phyloP scores from a whole-genome alignment of 495 filamentous ascomycete genomes.

The Lentithecium fluviatile region DNA sequence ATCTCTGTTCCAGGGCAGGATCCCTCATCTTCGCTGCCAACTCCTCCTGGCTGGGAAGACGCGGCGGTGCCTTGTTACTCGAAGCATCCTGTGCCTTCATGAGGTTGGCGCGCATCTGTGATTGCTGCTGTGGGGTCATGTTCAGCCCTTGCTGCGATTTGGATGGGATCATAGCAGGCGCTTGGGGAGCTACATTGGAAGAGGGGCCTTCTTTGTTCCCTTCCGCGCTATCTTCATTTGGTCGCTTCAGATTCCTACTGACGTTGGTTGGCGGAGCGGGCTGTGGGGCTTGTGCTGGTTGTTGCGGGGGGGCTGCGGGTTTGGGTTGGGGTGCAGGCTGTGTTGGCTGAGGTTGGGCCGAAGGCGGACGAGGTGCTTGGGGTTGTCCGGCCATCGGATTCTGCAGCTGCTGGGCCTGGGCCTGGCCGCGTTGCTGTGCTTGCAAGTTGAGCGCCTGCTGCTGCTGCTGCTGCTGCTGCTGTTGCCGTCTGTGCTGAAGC shows the following conservation, averaged over 20 bases:
- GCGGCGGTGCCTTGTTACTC: slow-evolving; percentile 17
- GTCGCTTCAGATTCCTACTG: slow-evolving; percentile 55
- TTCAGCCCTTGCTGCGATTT: slow-evolving; percentile 42
- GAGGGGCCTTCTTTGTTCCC: slow-evolving; percentile 46
- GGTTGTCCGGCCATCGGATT: slow-evolving; percentile 32
- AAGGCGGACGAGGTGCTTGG: slow-evolving; percentile 26
- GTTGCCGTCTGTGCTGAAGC: slow-evolving; percentile 28
- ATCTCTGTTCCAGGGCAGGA: slow-evolving; percentile 8
- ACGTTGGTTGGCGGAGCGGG: slow-evolving; percentile 20
- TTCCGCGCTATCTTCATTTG: slow-evolving; percentile 64
- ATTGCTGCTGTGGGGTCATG: slow-evolving; percentile 50
- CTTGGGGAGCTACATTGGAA: slow-evolving; percentile 40
- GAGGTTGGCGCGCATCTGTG: slow-evolving; percentile 20
- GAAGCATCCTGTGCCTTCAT: slow-evolving; percentile 36
- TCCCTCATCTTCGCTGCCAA: slow-evolving; percentile 9
- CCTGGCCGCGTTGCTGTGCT: slow-evolving; percentile 33
- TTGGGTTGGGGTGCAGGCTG: slow-evolving; percentile 17
- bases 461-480: slow-evolving; percentile 41
- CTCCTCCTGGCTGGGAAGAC: slow-evolving; percentile 10
- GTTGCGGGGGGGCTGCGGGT: slow-evolving; percentile 21
- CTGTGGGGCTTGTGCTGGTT: slow-evolving; percentile 24
- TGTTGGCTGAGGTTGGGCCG: slow-evolving; percentile 22
- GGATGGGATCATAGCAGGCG: slow-evolving; percentile 40
- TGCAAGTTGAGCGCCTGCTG: slow-evolving; percentile 22
- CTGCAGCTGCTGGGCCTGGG: slow-evolving; percentile 38